A percentile compares a stretch with the other conserved stretches of the same genome.
Conservation (phyloP, 805 yeast genomes). For the Millerozyma miso region DNA sequence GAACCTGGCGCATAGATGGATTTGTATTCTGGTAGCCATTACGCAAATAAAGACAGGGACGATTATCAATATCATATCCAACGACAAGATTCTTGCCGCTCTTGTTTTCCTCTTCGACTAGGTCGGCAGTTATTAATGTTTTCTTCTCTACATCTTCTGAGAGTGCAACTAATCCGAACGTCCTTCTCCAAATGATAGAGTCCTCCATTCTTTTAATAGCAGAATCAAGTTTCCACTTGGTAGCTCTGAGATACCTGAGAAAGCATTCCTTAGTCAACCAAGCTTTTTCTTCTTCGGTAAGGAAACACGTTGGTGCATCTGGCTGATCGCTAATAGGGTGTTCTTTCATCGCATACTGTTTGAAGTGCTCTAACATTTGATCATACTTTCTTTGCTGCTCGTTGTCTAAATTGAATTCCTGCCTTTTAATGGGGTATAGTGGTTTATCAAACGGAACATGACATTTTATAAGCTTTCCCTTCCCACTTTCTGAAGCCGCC, state of each 20-base stretch:
- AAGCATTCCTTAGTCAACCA: constrained; percentile 53
- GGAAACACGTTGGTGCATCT: constrained; percentile 20
- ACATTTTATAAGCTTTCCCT: constrained; percentile 27
- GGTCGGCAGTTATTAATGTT: constrained; percentile 35
- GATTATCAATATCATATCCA: constrained; percentile 51
- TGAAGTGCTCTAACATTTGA: constrained; percentile 25
- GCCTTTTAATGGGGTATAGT: constrained; percentile 28
- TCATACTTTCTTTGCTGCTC: constrained; percentile 31
- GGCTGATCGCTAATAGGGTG: constrained; percentile 26
- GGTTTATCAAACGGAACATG: constrained; percentile 39
- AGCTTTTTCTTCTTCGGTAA: constrained; percentile 31
- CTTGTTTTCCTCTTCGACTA: constrained; percentile 44
- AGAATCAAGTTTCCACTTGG: constrained; percentile 44
- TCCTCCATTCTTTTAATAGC: constrained; percentile 44
- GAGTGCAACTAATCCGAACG: constrained; percentile 41
- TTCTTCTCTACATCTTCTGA: constrained; percentile 23
- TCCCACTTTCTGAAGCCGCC: constrained; percentile 3
- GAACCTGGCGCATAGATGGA: constrained; percentile 49
- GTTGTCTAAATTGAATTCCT: constrained; percentile 23
- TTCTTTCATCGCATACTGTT: constrained; percentile 19
- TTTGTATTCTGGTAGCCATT: constrained; percentile 55
- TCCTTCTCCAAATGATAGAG: constrained; percentile 53
- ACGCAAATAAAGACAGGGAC: constrained; percentile 50
- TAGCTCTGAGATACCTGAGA: constrained; percentile 47
- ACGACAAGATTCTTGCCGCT: constrained; percentile 53